These are phyloP conservation scores for Dryadomyces quercus-mongolicae DNA, from an alignment of 2,329 filamentous ascomycete genomes.

Conservation along the genomic window DNA sequence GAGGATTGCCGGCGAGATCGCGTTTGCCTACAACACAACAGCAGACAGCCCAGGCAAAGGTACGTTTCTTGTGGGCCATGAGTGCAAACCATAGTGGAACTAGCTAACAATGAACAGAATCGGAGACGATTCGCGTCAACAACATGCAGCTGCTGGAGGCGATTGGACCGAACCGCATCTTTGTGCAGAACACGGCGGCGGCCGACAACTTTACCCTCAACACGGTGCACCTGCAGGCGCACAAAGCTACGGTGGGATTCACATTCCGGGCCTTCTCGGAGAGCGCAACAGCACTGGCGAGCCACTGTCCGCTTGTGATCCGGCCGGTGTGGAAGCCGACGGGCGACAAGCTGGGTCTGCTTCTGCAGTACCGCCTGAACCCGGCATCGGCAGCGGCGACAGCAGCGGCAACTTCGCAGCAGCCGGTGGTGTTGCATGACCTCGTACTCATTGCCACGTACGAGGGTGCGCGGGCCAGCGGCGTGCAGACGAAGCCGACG, in stretches of 20 bases:
- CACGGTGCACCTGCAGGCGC: conserved; percentile 53
- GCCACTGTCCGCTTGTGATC: conserved; percentile 61
- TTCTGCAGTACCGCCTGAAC: conserved; percentile 77
- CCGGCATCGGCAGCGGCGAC: conserved; percentile 26
- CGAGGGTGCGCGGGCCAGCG: conserved; percentile 50
- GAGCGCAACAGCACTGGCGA: conserved; percentile 28
- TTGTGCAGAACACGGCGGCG: conserved; percentile 56
- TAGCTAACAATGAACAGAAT: conserved; percentile 24
- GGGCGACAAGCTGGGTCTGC: conserved; percentile 71
- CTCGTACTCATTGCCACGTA: conserved; percentile 62
- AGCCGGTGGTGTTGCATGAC: conserved; percentile 47
- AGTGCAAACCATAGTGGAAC: neutral
- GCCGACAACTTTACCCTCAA: conserved; percentile 74
- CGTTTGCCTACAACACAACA: conserved; percentile 62
- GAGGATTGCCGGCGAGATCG: conserved; percentile 77
- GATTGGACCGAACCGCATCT: conserved; percentile 86
- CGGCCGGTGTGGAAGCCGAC: conserved; percentile 74
- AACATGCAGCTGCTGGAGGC: conserved; percentile 83
- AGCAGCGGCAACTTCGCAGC: conserved; percentile 12
- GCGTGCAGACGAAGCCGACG: conserved; percentile 64
- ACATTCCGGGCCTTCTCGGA: conserved; percentile 81
- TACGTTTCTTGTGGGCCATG: conserved; percentile 21
- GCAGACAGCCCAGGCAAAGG: conserved; percentile 33
- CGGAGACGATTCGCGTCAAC: conserved; percentile 67
- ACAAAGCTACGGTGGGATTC: conserved; percentile 67